phyloP scores from a whole-genome alignment of 78 protist species.

The Cyanophora paradoxa region DNA sequence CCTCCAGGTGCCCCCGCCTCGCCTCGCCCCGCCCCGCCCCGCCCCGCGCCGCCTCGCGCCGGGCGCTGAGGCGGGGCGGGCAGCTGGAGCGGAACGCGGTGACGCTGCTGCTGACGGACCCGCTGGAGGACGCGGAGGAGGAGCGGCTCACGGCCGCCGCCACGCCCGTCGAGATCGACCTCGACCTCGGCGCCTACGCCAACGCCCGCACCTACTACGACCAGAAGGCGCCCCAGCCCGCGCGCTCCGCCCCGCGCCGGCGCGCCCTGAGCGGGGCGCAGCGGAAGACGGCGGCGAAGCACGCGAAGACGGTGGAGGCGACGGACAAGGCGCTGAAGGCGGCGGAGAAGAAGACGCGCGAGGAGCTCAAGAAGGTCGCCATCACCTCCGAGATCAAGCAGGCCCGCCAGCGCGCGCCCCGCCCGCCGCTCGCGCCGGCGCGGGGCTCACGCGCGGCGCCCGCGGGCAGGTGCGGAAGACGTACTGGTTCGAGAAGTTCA shows the following conservation, averaged over 20 bases:
- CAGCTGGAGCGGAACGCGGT: not conserved
- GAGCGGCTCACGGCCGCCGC: not conserved
- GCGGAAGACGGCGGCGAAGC: conserved; percentile 57
- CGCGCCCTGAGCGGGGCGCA: not conserved
- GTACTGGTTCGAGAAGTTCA: conserved; percentile 95
- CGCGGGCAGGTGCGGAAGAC: conserved; percentile 72
- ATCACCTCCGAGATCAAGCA: conserved; percentile 23
- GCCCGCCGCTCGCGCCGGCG: too few relatives aligned
- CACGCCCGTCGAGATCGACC: conserved; percentile 67
- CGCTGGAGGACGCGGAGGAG: conserved; percentile 35
- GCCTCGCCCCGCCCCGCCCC: not conserved
- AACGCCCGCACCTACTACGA: conserved; percentile 72
- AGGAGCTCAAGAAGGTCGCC: conserved; percentile 15
- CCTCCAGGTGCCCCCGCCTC: conserved; percentile 9
- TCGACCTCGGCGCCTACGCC: conserved; percentile 67
- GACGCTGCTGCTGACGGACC: conserved; percentile 6
- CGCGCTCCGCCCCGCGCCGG: not conserved
- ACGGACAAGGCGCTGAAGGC: conserved; percentile 51
- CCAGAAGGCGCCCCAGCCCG: not conserved
- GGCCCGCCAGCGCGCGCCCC: too few relatives aligned
- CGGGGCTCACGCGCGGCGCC: too few relatives aligned
- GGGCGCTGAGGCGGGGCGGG: too few relatives aligned
- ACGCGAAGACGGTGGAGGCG: conserved; percentile 62
- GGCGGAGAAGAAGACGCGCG: conserved; percentile 45
- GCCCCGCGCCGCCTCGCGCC: not conserved